Evolutionary conservation across 352 stramenopile species (phyloP), one percentile per base, ranked within the genome.

Genomic region (Phytophthora pistaciae): DNA sequence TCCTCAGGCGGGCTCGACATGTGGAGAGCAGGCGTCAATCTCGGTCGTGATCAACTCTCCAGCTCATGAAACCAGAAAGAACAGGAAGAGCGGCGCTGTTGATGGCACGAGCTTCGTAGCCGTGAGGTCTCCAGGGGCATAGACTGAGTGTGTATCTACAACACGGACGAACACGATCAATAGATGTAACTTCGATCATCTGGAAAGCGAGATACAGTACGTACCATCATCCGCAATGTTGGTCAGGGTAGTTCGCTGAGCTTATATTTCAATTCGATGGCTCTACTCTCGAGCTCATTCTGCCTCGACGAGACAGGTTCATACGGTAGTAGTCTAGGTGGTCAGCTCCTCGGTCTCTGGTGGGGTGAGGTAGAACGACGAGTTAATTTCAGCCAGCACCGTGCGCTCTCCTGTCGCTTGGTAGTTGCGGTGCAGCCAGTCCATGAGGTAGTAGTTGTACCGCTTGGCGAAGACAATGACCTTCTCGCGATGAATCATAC

Each of bases 391-490:
- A n/a, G 73, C 68, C 33, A 80, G 68, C 18, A 75, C 67, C 0
- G 73, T 80, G 52, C 73, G 73, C 27, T 80, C 68, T 33, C 73
- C 73, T 18, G 73, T 70, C 1, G 73, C 64, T 33, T 80, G 73
- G 64, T 80, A 80, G 33, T 75, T 80, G n/a, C 73, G 69, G 29
- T 80, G 69, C 61, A 80, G 56, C 73, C 73, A 80, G 40, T 80
- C 73, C 73, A 80, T 80, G 44, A 80, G 73, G 54, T 80, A 80
- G 60, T 80, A 80, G 52, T 80, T 80, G 48, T 80, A 80, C 46
- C 73, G 64, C 73, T 80, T 80, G 16, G 73, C 73, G 40, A 77
- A 80, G 23, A 80, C 73, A 20, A 80, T 80, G 44, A 80, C 73
- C 60, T 80, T 80, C 49, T 80, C 73, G 38, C 73, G 73, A 60